Base-by-base conservation (phyloP, 768 basidiomycete genomes). In the Leccinellum albellum region DNA sequence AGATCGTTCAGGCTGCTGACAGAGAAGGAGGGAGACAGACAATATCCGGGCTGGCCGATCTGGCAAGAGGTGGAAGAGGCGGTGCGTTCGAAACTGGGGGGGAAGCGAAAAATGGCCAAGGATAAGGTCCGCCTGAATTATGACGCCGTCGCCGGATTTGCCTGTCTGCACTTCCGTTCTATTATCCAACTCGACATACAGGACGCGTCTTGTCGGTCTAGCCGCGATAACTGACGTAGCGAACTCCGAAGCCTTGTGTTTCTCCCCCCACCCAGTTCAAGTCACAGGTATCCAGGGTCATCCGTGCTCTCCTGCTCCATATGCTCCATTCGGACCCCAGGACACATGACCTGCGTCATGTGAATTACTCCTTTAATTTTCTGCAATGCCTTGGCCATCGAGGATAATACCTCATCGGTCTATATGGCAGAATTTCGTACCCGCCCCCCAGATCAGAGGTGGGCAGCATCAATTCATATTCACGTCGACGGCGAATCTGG, bases 401-500 rank as follows among this genome's bases (percentile, higher is more conserved):
- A 86, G 67, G 85, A 87, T 49, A 80, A 86, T 40, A 80, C 91
- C 2, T 79, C 78, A 3, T 92, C 93, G 1, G 83, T 87, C 2
- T 94, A 91, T 70, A 76, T 95, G 62, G 83, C 84, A 13, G 92
- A 95, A 67, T 96, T 94, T 64, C 83, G 91, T 33, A 85, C 86
- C 5, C 79, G 89, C 54, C 93, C 94, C 12, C 75, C 85, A 3
- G 76, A 85, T 14, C 90, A 95, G 69, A 77, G 94, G 53, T 83
- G 91, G 29, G 94, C 94, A 1, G 88, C 89, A 5, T 96, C 94
- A 2, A 88, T 97, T 14, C 94, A 95, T 67, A 75, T 88, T 9
- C 94, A 96, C 68, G 73, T 94, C 14, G 89, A 95, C 61, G 94
- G 94, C 10, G 91, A 97, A 64, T 83, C 85, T 50, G 94, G 94